phyloP scores from a whole-genome alignment of 257 asterid genomes.

The Lycium ferocissimum region DNA sequence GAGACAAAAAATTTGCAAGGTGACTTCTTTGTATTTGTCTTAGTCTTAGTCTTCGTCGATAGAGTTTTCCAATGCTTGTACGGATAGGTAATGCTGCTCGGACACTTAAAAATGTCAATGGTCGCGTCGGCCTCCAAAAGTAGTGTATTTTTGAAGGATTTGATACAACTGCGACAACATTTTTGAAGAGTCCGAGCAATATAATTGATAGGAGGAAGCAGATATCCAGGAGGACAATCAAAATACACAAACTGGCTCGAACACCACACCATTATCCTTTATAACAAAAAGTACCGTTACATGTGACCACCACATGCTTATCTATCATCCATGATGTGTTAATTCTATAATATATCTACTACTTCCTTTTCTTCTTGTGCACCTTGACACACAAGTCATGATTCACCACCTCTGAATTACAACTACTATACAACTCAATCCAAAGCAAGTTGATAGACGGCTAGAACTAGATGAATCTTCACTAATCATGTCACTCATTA shows the following conservation, averaged over 20 bases:
- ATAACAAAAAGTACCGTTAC: not conserved
- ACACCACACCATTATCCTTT: not conserved
- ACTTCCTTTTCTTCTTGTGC: not conserved
- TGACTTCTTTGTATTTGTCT: not conserved
- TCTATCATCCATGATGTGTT: not conserved
- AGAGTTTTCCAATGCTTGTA: not conserved
- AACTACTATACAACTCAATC: not conserved
- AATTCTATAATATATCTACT: not conserved
- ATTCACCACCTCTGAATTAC: not conserved
- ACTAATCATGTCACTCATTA: not conserved
- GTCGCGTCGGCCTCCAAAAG: not conserved
- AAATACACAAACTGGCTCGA: not conserved
- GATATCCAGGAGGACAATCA: not conserved
- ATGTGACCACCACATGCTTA: slow-evolving; percentile 6
- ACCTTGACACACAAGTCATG: not conserved
- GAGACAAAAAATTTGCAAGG: not conserved
- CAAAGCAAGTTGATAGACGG: too few species aligned
- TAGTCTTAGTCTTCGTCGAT: not conserved
- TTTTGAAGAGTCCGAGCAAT: not conserved
- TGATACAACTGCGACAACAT: not conserved
- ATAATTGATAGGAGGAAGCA: not conserved
- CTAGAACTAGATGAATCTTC: not conserved
- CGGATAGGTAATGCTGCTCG: not conserved
- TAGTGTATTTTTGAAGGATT: too few species aligned
- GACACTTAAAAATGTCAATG: not conserved